Base-by-base conservation (phyloP, 306 rosid genomes). In the Castanea mollissima region DNA sequence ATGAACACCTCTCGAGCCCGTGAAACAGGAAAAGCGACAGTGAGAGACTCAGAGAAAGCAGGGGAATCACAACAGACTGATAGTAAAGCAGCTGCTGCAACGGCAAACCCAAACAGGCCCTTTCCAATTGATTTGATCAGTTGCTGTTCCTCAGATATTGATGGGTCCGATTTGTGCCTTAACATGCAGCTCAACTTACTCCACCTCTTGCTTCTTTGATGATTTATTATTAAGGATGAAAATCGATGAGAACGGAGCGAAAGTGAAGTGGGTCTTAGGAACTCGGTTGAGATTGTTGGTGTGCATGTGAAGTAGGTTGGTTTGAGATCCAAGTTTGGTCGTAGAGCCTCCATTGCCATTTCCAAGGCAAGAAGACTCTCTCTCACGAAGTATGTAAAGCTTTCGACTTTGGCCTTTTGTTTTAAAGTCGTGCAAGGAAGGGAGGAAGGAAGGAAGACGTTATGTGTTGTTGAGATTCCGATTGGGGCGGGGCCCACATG, bases 1-100 rank as follows among this genome's bases (percentile, higher is more conserved):
- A 25, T 34, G 18, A 59, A 65, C 79, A 95, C 99, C 94, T 95
- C 97, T 27, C 85, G 94, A 55, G 95, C 92, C 11, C 98, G 96
- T 27, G 99, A 95, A 78, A 88, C 94, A 3, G 99, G 99, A 77
- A 95, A 95, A 75, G 98, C 98, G 19, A 95, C 92, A 4, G 99
- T 92, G 38, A 95, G 95, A 12, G 99, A 95, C 86, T 95, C 97
- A 3, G 98, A 91, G 1, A 90, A 78, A 76, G 91, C 90, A 1
- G 93, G 91, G 23, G 94, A 76, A 32, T 88, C 81, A 18, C 85
- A 83, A 29, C 83, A 89, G 46, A 92, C 76, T 5, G 90, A 90
- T n/a, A 79, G 77, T 16, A 88, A 74, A 10, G 96, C 68, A 44
- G 94, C 83, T 0, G 89, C 87, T 0, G 96, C 89, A 71, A 89